phyloP scores from a whole-genome alignment of 1,284 basidiomycete species.

The Ustilago sp. region DNA sequence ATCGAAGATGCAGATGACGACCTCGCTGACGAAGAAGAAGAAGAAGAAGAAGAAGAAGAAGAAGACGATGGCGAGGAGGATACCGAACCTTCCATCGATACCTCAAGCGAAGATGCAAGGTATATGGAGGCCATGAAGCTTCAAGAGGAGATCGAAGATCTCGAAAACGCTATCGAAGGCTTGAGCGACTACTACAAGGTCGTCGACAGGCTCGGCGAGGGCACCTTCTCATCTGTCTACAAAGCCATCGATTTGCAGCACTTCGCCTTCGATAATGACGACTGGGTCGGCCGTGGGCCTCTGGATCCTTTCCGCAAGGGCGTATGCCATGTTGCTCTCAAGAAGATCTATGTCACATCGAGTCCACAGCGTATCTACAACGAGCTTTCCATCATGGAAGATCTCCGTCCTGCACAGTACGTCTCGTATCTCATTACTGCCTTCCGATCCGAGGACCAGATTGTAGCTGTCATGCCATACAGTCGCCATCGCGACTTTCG shows the following conservation, averaged over 20 bases:
- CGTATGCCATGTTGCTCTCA: slow-evolving; percentile 85
- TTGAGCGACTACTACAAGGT: slow-evolving; percentile 79
- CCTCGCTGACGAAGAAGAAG: slow-evolving; percentile 14
- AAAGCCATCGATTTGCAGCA: slow-evolving; percentile 88
- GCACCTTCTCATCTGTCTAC: slow-evolving; percentile 98
- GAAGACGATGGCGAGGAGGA: slow-evolving; percentile 27
- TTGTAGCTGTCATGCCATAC: slow-evolving; percentile 94
- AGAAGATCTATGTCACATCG: slow-evolving; percentile 96
- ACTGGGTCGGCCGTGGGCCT: slow-evolving; percentile 74
- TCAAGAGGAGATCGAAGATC: slow-evolving; percentile 72
- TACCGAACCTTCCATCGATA: slow-evolving; percentile 25
- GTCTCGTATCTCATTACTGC: slow-evolving; percentile 86
- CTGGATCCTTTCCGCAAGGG: slow-evolving; percentile 42
- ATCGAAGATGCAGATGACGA: slow-evolving; percentile 29
- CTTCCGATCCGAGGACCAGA: slow-evolving; percentile 90
- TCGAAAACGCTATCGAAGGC: slow-evolving; percentile 79
- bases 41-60: slow-evolving; percentile 1
- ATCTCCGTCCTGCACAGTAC: slow-evolving; percentile 70
- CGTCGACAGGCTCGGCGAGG: slow-evolving; percentile 90
- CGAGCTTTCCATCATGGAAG: slow-evolving; percentile 92
- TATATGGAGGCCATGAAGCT: slow-evolving; percentile 47
- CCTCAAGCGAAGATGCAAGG: slow-evolving; percentile 41
- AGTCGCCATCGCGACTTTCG: slow-evolving; percentile 92
- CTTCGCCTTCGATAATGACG: slow-evolving; percentile 81
- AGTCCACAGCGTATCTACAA: slow-evolving; percentile 92